Conservation (phyloP, 2,329 filamentous ascomycete species). For the Zarea fungicola region DNA sequence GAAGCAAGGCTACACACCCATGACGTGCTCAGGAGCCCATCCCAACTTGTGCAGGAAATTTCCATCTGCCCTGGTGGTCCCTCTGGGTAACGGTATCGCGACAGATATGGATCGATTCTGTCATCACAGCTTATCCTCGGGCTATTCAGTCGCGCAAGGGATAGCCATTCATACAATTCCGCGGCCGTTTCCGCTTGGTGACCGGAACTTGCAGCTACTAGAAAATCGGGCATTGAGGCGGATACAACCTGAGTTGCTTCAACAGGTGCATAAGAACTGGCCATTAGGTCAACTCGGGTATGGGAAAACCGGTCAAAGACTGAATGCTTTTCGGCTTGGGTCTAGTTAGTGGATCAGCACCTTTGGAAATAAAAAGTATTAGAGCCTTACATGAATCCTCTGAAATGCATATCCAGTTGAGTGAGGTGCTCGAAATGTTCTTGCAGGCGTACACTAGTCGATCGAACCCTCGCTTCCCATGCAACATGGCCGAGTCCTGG, state of each 20-base stretch:
- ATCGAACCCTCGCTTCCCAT: constrained; percentile 79
- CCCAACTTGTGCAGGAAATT: constrained; percentile 52
- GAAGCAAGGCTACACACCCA: constrained; percentile 48
- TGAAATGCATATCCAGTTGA: constrained; percentile 70
- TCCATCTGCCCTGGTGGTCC: constrained; percentile 23
- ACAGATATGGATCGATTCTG: constrained; percentile 62
- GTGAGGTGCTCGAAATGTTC: constrained; percentile 63
- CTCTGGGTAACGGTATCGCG: constrained; percentile 57
- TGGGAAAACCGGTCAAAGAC: background rate
- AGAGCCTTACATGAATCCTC: constrained; percentile 34
- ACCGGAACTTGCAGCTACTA: constrained; percentile 37
- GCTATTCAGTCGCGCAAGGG: constrained; percentile 60
- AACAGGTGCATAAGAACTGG: background rate
- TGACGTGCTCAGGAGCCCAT: constrained; percentile 49
- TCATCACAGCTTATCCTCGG: constrained; percentile 56
- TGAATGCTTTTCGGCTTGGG: background rate
- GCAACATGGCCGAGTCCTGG: constrained; percentile 67
- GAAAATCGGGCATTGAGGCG: constrained; percentile 24
- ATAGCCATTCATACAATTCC: constrained; percentile 70
- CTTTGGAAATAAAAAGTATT: background rate
- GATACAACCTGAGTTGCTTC: constrained; percentile 21
- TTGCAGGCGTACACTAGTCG: constrained; percentile 72
- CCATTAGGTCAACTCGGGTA: background rate
- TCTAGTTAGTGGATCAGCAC: background rate
- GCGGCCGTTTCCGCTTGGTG: constrained; percentile 58